phyloP scores from a whole-genome alignment of 192 early-diverging fungal genomes.

The Coemansia sp. region DNA sequence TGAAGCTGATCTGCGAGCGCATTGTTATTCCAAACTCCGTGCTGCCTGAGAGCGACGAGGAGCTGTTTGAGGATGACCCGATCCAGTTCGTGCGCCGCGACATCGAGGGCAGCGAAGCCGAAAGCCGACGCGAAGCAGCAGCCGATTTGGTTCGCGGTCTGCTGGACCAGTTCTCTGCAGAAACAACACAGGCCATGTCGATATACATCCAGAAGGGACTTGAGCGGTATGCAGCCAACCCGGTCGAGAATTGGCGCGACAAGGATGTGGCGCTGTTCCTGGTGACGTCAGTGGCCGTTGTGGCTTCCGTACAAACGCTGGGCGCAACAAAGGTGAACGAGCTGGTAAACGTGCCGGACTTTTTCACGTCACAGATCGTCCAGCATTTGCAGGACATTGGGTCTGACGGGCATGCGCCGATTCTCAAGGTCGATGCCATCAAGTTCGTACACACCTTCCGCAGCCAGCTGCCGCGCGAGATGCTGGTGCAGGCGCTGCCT shows the following conservation, averaged over 20 bases:
- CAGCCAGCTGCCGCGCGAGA: slow-evolving; percentile 84
- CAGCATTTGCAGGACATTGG: slow-evolving; percentile 76
- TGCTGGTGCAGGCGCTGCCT: slow-evolving; percentile 75
- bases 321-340: slow-evolving; percentile 87
- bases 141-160: slow-evolving; percentile 90
- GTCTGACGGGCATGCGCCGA: slow-evolving; percentile 68
- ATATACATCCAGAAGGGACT: slow-evolving; percentile 72
- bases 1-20: slow-evolving; percentile 84
- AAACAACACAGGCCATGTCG: slow-evolving; percentile 83
- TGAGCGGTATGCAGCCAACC: slow-evolving; percentile 71
- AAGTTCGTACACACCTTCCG: slow-evolving; percentile 94
- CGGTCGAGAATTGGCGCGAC: slow-evolving; percentile 78
- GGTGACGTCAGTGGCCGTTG: slow-evolving; percentile 84
- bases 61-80: slow-evolving; percentile 95
- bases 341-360: slow-evolving; percentile 77
- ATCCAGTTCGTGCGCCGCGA: slow-evolving; percentile 93
- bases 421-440: slow-evolving; percentile 93
- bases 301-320: slow-evolving; percentile 69
- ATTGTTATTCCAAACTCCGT: slow-evolving; percentile 92
- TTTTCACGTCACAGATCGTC: slow-evolving; percentile 81
- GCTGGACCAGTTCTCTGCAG: slow-evolving; percentile 79
- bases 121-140: slow-evolving; percentile 90
- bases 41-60: slow-evolving; percentile 84
- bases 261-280: slow-evolving; percentile 96
- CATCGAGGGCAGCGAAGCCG: slow-evolving; percentile 87